Evolutionary conservation across 106 monocot genomes (phyloP).

Genomic region (Posidonia australis): DNA sequence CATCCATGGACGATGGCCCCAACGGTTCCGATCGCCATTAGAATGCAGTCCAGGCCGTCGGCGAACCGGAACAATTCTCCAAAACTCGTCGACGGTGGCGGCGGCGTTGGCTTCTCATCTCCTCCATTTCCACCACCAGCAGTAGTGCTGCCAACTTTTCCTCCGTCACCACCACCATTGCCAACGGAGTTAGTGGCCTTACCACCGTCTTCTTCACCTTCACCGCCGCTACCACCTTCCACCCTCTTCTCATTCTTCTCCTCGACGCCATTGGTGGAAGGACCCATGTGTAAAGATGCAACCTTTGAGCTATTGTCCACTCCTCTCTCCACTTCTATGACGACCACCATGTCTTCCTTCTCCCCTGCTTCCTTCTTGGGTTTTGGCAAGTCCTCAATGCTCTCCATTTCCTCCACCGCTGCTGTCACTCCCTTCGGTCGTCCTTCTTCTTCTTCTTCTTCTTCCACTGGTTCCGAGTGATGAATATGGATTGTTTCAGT

Average conservation of each 20-base stretch:
- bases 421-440: not conserved
- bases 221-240: not conserved
- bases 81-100: conserved; percentile 13
- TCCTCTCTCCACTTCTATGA: conserved; percentile 3
- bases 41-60: conserved; percentile 51
- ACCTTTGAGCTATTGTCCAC: conserved; percentile 5
- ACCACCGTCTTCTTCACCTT: not conserved
- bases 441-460: not conserved
- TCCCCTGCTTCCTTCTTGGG: not conserved
- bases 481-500: not conserved
- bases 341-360: conserved; percentile 5
- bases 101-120: conserved; percentile 11
- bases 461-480: not conserved
- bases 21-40: conserved; percentile 64
- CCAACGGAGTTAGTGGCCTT: not conserved
- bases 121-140: not conserved
- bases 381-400: not conserved
- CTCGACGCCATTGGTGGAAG: not conserved
- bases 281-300: conserved; percentile 7
- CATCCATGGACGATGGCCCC: conserved; percentile 87
- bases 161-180: not conserved
- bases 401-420: conserved; percentile 4
- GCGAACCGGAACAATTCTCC: conserved; percentile 64
- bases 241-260: not conserved
- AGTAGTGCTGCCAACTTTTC: not conserved